Percentiles rank a stretch among this genome's conserved stretches.
Conservation (phyloP, 257 asterid species). For the Buddleja alternifolia region DNA sequence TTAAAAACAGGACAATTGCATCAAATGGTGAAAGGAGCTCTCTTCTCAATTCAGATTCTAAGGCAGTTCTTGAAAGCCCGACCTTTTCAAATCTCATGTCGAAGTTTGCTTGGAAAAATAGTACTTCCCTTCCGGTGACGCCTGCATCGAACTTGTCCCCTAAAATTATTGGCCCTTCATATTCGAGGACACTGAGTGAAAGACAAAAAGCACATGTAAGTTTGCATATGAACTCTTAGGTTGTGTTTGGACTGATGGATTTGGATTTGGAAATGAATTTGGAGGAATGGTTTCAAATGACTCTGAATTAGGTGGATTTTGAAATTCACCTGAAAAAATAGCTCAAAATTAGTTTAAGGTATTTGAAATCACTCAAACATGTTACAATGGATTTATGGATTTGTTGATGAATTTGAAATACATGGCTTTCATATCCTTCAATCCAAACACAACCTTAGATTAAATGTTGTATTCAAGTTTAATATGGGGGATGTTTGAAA, state of each 20-base stretch:
- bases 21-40: conserved; percentile 70
- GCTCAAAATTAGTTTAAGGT: no score
- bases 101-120: conserved; percentile 51
- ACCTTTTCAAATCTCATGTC: conserved; percentile 42
- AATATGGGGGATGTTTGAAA: conserved; percentile 15
- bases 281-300: no score
- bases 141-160: conserved; percentile 69
- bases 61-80: conserved; percentile 59
- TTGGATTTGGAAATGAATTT: no score
- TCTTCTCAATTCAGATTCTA: conserved; percentile 59
- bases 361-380: no score
- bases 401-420: no score
- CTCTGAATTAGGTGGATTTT: no score
- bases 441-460: no score
- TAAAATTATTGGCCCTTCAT: conserved; percentile 45
- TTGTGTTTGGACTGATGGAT: no score
- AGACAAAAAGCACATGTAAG: conserved; percentile 60
- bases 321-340: no score
- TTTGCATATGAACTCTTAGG: conserved; percentile 24
- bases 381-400: no score
- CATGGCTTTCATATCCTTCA: no score
- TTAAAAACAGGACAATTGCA: conserved; percentile 46
- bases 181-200: conserved; percentile 56
- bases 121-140: conserved; percentile 82
- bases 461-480: conserved; percentile 11